phyloP scores from a whole-genome alignment of 1,284 basidiomycete species.

The Fomitopsis betulina region DNA sequence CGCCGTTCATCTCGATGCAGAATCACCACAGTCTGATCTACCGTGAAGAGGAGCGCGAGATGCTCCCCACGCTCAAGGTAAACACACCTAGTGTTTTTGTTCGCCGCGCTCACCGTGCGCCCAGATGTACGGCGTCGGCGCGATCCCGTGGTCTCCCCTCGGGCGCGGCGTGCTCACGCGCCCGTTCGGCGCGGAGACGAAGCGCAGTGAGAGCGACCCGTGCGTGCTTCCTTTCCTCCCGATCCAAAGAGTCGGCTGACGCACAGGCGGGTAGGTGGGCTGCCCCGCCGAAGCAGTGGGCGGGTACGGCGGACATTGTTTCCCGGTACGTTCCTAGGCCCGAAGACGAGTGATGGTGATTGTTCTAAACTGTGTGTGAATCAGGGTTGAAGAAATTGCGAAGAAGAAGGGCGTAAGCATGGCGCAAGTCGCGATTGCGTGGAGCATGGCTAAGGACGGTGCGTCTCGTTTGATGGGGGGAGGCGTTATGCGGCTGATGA shows the following conservation, averaged over 20 bases:
- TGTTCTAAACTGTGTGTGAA: background rate
- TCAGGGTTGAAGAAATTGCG: slow-evolving; percentile 40
- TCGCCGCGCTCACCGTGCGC: no score
- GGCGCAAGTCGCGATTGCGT: slow-evolving; percentile 42
- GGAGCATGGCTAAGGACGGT: slow-evolving; percentile 22
- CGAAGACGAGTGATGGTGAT: background rate
- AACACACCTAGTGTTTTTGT: background rate
- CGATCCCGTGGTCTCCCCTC: slow-evolving; percentile 40
- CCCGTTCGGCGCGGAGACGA: slow-evolving; percentile 23
- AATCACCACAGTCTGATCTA: slow-evolving; percentile 42
- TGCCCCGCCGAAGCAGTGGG: slow-evolving; percentile 17
- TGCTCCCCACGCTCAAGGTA: slow-evolving; percentile 38
- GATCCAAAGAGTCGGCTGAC: background rate
- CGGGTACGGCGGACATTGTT: slow-evolving; percentile 11
- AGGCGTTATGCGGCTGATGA: background rate
- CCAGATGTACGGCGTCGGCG: slow-evolving; percentile 32
- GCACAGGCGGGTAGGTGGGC: background rate
- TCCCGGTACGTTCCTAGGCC: slow-evolving; percentile 6
- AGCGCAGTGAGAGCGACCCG: slow-evolving; percentile 21
- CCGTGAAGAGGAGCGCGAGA: slow-evolving; percentile 49
- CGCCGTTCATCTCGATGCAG: slow-evolving; percentile 52
- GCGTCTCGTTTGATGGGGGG: slow-evolving; percentile 10
- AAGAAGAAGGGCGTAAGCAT: slow-evolving; percentile 29
- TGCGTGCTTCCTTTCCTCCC: slow-evolving; percentile 9
- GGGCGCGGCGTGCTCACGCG: slow-evolving; percentile 33